Percentiles rank a stretch among this genome's conserved stretches.
Evolutionary conservation across 1,139 yeast species (phyloP).

Genomic region (Trichomonascaceae sp.): DNA sequence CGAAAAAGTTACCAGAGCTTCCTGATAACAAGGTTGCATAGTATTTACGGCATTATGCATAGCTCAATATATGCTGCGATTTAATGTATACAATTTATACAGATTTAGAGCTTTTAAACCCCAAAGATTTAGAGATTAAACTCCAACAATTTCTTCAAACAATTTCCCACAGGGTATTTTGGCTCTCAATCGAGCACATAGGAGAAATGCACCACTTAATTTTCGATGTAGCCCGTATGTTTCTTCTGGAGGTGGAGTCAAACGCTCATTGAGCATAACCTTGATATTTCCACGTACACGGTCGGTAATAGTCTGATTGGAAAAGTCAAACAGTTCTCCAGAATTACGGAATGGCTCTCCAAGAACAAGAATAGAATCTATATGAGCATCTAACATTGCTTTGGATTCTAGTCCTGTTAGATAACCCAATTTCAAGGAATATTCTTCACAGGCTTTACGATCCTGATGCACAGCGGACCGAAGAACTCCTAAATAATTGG

Average conservation of each 20-base stretch:
- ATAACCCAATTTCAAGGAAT: constrained; percentile 74
- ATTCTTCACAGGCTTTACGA: constrained; percentile 54
- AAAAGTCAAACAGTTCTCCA: constrained; percentile 58
- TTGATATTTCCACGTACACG: constrained; percentile 82
- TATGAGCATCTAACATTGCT: constrained; percentile 85
- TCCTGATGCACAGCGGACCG: constrained; percentile 74
- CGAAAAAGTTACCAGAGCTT: not conserved
- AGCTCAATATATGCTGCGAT: not conserved
- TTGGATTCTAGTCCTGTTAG: constrained; percentile 85
- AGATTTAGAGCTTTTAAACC: not conserved
- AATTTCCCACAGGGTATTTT: constrained; percentile 74
- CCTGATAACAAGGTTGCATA: not conserved
- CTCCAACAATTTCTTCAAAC: constrained; percentile 69
- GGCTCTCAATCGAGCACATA: constrained; percentile 83
- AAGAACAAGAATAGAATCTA: constrained; percentile 80
- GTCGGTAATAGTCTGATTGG: constrained; percentile 84
- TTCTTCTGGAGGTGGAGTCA: constrained; percentile 98
- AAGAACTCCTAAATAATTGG: constrained; percentile 62
- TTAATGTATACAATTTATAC: not conserved
- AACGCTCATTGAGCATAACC: constrained; percentile 82
- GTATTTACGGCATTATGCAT: too few relatives aligned
- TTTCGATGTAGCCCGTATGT: constrained; percentile 93
- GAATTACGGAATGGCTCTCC: constrained; percentile 75
- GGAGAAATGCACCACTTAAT: constrained; percentile 84
- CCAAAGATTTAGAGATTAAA: constrained; percentile 59